Evolutionary conservation across 768 basidiomycete genomes (phyloP).

Genomic region (Termitomyces sp.): DNA sequence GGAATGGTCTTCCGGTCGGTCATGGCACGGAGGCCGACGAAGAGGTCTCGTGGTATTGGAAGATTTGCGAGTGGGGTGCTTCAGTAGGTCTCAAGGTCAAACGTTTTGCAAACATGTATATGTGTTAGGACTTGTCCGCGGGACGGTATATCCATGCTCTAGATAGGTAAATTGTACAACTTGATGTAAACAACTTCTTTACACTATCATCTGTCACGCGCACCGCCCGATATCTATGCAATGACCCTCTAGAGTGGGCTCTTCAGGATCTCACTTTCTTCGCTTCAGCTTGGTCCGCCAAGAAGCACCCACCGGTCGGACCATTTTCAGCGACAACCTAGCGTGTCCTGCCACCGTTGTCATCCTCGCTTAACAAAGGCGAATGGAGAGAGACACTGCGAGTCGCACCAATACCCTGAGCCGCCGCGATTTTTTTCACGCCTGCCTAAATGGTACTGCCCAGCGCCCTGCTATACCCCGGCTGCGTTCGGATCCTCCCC

Average conservation of each 20-base stretch:
- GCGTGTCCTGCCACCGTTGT: constrained; percentile 4
- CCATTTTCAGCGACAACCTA: constrained; percentile 7
- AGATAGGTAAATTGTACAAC: background rate
- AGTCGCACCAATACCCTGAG: constrained; percentile 20
- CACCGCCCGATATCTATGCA: constrained; percentile 5
- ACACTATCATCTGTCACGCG: constrained; percentile 9
- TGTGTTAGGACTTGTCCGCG: constrained; percentile 1
- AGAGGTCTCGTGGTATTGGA: constrained; percentile 13
- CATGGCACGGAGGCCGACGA: background rate
- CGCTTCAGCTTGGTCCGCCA: constrained; percentile 10
- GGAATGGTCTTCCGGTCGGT: background rate
- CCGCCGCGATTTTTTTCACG: constrained; percentile 48
- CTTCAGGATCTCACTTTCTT: constrained; percentile 14
- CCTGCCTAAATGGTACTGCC: constrained; percentile 43
- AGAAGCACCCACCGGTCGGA: constrained; percentile 9
- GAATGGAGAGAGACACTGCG: constrained; percentile 15
- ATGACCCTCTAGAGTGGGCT: constrained; percentile 34
- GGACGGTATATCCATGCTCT: background rate
- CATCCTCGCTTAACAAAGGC: constrained; percentile 4
- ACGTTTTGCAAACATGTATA: constrained; percentile 11
- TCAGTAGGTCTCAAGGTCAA: constrained; percentile 16
- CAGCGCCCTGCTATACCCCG: constrained; percentile 53
- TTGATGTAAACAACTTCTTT: constrained; percentile 14
- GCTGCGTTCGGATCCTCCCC: constrained; percentile 48
- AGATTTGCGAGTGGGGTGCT: constrained; percentile 14